Conservation (phyloP, 2,329 filamentous ascomycete genomes). For the Orbilia blumenaviensis region DNA sequence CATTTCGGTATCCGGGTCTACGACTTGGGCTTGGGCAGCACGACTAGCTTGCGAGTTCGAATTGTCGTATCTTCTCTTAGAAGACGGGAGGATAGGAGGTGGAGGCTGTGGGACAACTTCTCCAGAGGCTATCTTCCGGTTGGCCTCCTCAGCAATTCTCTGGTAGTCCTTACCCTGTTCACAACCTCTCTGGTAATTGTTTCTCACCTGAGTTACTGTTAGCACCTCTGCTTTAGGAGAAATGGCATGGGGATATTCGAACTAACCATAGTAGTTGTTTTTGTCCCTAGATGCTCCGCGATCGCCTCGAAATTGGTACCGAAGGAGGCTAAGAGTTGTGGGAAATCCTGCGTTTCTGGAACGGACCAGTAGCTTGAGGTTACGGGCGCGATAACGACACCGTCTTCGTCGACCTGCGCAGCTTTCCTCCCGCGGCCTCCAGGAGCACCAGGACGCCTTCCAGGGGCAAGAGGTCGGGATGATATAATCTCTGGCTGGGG, state of each 20-base stretch:
- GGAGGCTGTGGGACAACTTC: conserved; percentile 71
- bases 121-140: conserved; percentile 67
- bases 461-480: conserved; percentile 53
- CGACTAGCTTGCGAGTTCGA: conserved; percentile 58
- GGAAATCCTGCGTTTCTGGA: conserved; percentile 80
- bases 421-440: conserved; percentile 52
- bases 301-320: conserved; percentile 81
- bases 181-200: conserved; percentile 73
- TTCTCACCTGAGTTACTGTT: conserved; percentile 68
- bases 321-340: conserved; percentile 75
- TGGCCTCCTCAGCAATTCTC: conserved; percentile 69
- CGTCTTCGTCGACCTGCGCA: conserved; percentile 63
- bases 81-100: conserved; percentile 65
- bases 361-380: conserved; percentile 88
- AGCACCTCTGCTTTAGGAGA: conserved; percentile 56
- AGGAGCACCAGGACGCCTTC: conserved; percentile 53
- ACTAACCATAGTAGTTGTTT: conserved; percentile 84
- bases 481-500: conserved; percentile 48
- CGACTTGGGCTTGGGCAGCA: conserved; percentile 21
- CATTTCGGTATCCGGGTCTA: conserved; percentile 43
- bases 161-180: conserved; percentile 72
- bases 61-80: conserved; percentile 67
- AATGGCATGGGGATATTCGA: conserved; percentile 46
- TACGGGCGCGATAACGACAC: conserved; percentile 65
- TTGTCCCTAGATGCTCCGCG: conserved; percentile 80